Conservation (phyloP, 2,329 filamentous ascomycete genomes). For the Ploettnerulaceae sp. region DNA sequence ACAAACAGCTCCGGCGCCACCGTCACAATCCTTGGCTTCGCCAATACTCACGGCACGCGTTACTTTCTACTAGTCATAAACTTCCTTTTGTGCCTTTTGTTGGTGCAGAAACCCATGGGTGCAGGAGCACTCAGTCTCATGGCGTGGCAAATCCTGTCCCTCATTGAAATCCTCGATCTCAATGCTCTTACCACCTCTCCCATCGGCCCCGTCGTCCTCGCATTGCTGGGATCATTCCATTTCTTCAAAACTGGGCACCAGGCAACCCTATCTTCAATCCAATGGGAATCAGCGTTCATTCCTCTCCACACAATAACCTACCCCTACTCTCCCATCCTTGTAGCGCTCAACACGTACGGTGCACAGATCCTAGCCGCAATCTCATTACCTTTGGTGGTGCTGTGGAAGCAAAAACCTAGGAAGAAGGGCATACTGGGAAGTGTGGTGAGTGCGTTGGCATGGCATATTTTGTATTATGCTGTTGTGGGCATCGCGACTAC, state of each 20-base stretch:
- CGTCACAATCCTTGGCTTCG: constrained; percentile 83
- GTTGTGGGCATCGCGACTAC: constrained; percentile 81
- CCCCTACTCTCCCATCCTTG: constrained; percentile 80
- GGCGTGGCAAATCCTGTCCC: constrained; percentile 82
- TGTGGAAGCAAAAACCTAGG: constrained; percentile 86
- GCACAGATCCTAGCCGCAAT: constrained; percentile 79
- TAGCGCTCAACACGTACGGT: constrained; percentile 82
- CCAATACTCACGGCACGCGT: constrained; percentile 85
- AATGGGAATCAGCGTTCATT: constrained; percentile 96
- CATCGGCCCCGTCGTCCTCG: constrained; percentile 80
- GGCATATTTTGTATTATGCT: constrained; percentile 77
- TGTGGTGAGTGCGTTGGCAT: constrained; percentile 64
- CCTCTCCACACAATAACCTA: constrained; percentile 78
- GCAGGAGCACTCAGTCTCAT: constrained; percentile 76
- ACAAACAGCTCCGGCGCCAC: constrained; percentile 41
- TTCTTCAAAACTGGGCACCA: constrained; percentile 99
- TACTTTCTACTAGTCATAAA: constrained; percentile 82
- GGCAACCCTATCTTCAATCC: constrained; percentile 78
- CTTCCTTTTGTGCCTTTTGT: constrained; percentile 68
- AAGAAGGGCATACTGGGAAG: constrained; percentile 46
- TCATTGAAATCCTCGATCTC: constrained; percentile 60
- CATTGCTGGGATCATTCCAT: constrained; percentile 85
- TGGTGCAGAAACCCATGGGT: constrained; percentile 94
- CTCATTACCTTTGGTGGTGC: constrained; percentile 71
- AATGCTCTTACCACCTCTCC: constrained; percentile 58